Base-by-base conservation (phyloP, 768 basidiomycete species). In the Boletus speciosus region DNA sequence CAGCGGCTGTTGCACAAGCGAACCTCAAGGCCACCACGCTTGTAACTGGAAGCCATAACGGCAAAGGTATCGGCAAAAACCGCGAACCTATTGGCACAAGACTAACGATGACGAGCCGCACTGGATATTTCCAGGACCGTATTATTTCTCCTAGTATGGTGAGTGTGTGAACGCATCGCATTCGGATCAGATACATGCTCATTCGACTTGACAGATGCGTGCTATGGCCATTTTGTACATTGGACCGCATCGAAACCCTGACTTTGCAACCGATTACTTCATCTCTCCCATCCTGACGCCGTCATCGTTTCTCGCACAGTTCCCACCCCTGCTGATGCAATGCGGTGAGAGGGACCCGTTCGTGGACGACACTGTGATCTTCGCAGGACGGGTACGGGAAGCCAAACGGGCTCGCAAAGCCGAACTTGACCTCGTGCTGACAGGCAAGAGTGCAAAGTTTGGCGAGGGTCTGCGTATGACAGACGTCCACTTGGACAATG, bases 181-280 rank as follows among this genome's bases (percentile, higher is more conserved):
- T 49, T 38, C 52, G 35, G 49, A 52, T 54, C 48, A 49, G 49
- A 37, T 14, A 15, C 46, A 23, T 34, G 42, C 46, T 66, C 35
- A 66, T n/a, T 40, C 27, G n/a, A 51, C n/a, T 15, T n/a, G 35
- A 52, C 41, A 98, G 96, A 98, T 98, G 93, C 90, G 97, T 35
- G 95, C 96, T 0, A 99, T 99, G 97, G 96, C 96, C 4, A 95
- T 97, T 66, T 74, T 96, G 58, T 97, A 97, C 73, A 88, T 99
- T 55, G 96, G 96, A 1, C 96, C 97, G 1, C 83, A 90, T 64
- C 87, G 86, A 48, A 89, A 93, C 67, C 97, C 97, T 7, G 94
- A 98, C 70, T 95, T 99, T 68, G 82, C 84, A 51, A 88, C 88
- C 16, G 95, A 99, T 76, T 98, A 98, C 72, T 87, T 92, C 74